Conservation (phyloP, 2,329 filamentous ascomycete genomes). For the Lecanoromycetidae sp. region DNA sequence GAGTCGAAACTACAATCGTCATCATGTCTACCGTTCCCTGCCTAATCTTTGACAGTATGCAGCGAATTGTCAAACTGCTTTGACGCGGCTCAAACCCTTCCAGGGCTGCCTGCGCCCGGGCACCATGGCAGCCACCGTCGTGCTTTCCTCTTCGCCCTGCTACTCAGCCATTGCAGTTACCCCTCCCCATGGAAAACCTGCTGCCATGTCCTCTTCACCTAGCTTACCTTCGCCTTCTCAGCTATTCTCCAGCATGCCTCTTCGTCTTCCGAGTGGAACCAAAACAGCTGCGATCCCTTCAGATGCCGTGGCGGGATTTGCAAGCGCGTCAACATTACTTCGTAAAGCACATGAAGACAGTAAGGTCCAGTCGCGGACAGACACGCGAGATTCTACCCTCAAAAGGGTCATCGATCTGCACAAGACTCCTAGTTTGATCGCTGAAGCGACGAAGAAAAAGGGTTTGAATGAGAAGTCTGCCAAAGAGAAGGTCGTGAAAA, state of each 20-base stretch:
- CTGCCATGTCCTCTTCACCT: slow-evolving; percentile 39
- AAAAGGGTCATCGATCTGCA: too few species aligned
- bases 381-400: too few species aligned
- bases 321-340: slow-evolving; percentile 22
- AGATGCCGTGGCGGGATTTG: slow-evolving; percentile 30
- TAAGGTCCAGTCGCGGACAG: background rate
- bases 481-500: background rate
- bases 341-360: background rate
- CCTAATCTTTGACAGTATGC: background rate
- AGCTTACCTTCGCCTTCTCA: slow-evolving; percentile 43
- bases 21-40: too few species aligned
- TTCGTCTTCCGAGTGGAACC: slow-evolving; percentile 29
- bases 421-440: too few species aligned
- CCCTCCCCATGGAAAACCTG: slow-evolving; percentile 23
- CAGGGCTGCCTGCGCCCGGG: slow-evolving; percentile 12
- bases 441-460: background rate
- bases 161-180: slow-evolving; percentile 22
- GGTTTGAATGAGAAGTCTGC: background rate
- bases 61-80: background rate
- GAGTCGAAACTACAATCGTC: too few species aligned
- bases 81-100: slow-evolving; percentile 1
- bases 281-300: slow-evolving; percentile 29
- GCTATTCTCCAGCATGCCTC: slow-evolving; percentile 29
- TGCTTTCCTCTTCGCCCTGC: slow-evolving; percentile 33
- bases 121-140: slow-evolving; percentile 30